phyloP scores from a whole-genome alignment of 768 basidiomycete species.

The Pisolithus albus region DNA sequence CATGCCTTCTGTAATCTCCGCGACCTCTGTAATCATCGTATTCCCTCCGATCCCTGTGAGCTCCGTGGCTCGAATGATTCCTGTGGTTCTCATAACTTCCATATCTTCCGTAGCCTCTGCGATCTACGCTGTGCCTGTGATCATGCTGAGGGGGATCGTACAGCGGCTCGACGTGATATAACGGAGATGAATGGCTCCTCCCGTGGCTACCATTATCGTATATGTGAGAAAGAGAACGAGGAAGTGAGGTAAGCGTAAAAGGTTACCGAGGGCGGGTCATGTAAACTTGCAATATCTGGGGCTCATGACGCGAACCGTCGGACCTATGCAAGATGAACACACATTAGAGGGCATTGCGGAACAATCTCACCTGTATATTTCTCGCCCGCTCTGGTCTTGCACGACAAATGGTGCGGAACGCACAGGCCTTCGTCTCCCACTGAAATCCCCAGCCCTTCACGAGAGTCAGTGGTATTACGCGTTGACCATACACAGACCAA shows the following conservation, averaged over 20 bases:
- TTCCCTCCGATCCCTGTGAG: slow-evolving; percentile 7
- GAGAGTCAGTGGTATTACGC: neutral
- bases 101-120: slow-evolving; percentile 15
- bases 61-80: slow-evolving; percentile 6
- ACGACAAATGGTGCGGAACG: slow-evolving; percentile 44
- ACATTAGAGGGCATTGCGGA: neutral
- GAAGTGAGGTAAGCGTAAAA: neutral
- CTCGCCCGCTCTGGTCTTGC: slow-evolving; percentile 52
- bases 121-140: slow-evolving; percentile 14
- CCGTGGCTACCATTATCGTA: slow-evolving; percentile 13
- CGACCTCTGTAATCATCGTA: slow-evolving; percentile 11
- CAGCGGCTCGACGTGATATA: slow-evolving; percentile 17
- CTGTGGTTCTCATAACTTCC: slow-evolving; percentile 13
- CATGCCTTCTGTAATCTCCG: slow-evolving; percentile 11
- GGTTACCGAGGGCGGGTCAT: slow-evolving; percentile 16
- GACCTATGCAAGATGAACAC: slow-evolving; percentile 3
- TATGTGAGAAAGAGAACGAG: slow-evolving; percentile 4
- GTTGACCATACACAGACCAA: slow-evolving; percentile 15
- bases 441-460: slow-evolving; percentile 49
- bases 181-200: slow-evolving; percentile 17
- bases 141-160: slow-evolving; percentile 16
- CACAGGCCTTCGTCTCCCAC: slow-evolving; percentile 18
- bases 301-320: slow-evolving; percentile 15
- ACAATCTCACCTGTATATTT: slow-evolving; percentile 46
- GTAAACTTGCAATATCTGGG: slow-evolving; percentile 22